These are phyloP conservation scores for Spergularia marina DNA, from an alignment of 148 eudicot species.

Conservation along the genomic window DNA sequence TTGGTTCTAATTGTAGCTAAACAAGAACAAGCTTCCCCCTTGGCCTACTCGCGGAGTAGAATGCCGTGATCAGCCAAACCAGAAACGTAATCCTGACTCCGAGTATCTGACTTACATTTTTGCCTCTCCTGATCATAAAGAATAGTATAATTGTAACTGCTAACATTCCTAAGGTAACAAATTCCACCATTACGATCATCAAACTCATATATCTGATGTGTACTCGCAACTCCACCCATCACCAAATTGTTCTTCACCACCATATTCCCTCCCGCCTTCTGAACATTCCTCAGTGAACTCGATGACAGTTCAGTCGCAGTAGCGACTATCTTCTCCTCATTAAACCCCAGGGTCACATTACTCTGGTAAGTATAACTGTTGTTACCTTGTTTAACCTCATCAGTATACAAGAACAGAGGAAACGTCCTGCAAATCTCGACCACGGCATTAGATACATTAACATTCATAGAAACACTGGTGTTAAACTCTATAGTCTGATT, in stretches of 20 bases:
- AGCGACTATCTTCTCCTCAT: constrained; percentile 33
- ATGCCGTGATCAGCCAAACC: background rate
- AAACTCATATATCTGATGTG: constrained; percentile 51
- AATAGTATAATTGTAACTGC: constrained; percentile 78
- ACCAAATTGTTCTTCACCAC: constrained; percentile 59
- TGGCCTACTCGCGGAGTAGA: background rate
- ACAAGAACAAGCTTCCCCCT: background rate
- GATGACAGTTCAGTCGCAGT: constrained; percentile 21
- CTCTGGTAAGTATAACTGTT: constrained; percentile 32
- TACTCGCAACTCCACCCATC: constrained; percentile 59
- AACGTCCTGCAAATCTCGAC: constrained; percentile 43
- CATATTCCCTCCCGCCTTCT: constrained; percentile 60
- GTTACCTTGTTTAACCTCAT: constrained; percentile 41
- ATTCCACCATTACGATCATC: constrained; percentile 24
- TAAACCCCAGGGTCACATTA: constrained; percentile 50
- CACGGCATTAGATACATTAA: constrained; percentile 2
- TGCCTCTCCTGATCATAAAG: constrained; percentile 48
- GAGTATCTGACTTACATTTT: constrained; percentile 36
- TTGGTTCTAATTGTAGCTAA: too few species aligned
- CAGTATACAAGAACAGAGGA: constrained; percentile 45
- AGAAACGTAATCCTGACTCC: background rate
- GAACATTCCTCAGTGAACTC: constrained; percentile 47
- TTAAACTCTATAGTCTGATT: constrained; percentile 59
- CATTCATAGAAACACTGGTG: constrained; percentile 34
- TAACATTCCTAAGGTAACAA: constrained; percentile 67